Evolutionary conservation across 2,329 filamentous ascomycete genomes (phyloP).

Genomic region (Myriosclerotinia curreyana): DNA sequence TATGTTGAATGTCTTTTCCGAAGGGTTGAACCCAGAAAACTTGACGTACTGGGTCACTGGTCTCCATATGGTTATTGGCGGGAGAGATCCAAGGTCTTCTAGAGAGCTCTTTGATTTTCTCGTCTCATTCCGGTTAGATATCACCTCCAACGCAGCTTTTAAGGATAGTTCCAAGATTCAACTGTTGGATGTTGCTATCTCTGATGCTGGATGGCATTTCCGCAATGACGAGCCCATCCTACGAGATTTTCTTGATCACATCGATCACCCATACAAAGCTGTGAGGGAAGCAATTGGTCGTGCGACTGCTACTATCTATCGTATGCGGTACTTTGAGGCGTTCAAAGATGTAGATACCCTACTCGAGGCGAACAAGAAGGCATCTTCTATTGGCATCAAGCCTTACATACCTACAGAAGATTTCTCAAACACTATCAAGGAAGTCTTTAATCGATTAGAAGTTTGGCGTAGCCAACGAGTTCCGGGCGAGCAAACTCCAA

Average conservation of each 20-base stretch:
- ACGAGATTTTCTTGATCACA: constrained; percentile 81
- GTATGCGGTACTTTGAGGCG: constrained; percentile 90
- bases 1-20: constrained; percentile 79
- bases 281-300: constrained; percentile 93
- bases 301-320: constrained; percentile 82
- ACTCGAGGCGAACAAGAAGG: constrained; percentile 72
- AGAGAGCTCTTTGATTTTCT: constrained; percentile 84
- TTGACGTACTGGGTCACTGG: constrained; percentile 93
- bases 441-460: constrained; percentile 77
- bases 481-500: constrained; percentile 88
- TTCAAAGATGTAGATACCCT: constrained; percentile 76
- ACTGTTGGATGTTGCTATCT: constrained; percentile 81
- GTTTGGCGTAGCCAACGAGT: constrained; percentile 81
- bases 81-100: constrained; percentile 82
- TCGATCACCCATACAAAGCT: constrained; percentile 97
- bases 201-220: constrained; percentile 94
- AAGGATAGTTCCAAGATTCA: constrained; percentile 98
- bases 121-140: constrained; percentile 82
- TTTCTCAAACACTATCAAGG: constrained; percentile 67
- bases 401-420: constrained; percentile 78
- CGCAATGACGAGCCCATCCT: constrained; percentile 83
- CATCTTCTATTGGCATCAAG: constrained; percentile 78
- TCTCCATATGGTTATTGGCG: constrained; percentile 81
- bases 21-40: constrained; percentile 92
- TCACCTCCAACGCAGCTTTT: constrained; percentile 94